Base-by-base conservation (phyloP, 2,329 filamentous ascomycete genomes). In the Fusarium xylarioides region DNA sequence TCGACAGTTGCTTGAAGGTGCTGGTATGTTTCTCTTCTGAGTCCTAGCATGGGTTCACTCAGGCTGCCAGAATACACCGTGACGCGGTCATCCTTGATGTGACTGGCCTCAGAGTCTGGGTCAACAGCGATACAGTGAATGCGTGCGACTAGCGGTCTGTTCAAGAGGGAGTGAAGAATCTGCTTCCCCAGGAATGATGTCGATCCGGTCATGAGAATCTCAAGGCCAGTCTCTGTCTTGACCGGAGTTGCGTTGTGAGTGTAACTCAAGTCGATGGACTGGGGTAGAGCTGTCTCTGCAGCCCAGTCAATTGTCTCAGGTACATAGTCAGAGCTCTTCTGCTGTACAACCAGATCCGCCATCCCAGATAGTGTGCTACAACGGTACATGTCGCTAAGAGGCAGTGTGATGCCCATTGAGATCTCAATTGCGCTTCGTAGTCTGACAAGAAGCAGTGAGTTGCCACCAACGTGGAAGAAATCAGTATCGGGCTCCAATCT, bases 401-500 rank as follows among this genome's bases (percentile, higher is more conserved):
- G 18, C 3, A 62, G 23, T 19, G 49, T 56, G 5, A 46, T 4
- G 1, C 50, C 58, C 58, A 56, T 62, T 2, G 58, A 62, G 19
- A 42, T 62, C 32, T 62, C 38, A 3, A 62, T 56, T 28, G 58
- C 38, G n/a, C 58, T 62, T 11, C 50, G 58, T 2, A 62, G 50
- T 2, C 16, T 38, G 9, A 62, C 40, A 1, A 62, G 50, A 5
- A 62, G 26, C 1, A 62, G 32, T 16, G 58, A 56, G 23, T 56
- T 62, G 15, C 58, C 58, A 2, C 58, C 58, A 12, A 56, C 38
- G 2, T 38, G 58, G 50, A 62, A 62, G 30, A 62, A 62, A 28
- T 62, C 58, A 1, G 58, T 56, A 3, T 32, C 40, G 11, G 58
- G 40, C 3, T 37, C 32, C 4, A 56, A 23, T 9, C 19, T 32